phyloP scores from a whole-genome alignment of 495 filamentous ascomycete species.

The Glarea lozoyensis region DNA sequence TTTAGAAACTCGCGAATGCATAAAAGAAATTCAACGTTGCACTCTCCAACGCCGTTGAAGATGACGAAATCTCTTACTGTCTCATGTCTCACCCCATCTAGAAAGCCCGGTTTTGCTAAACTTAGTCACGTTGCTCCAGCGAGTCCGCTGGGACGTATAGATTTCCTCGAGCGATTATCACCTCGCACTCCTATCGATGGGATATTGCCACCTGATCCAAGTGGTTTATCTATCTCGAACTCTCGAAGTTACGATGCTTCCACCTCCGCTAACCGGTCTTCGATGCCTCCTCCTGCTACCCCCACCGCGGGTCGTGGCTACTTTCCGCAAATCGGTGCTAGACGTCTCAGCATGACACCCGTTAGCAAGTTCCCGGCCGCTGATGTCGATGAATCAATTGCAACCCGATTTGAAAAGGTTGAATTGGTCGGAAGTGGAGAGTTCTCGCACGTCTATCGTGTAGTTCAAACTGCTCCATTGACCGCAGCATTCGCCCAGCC shows the following conservation, averaged over 20 bases:
- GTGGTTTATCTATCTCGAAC: slow-evolving; percentile 58
- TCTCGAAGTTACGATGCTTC: slow-evolving; percentile 32
- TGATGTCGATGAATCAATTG: slow-evolving; percentile 63
- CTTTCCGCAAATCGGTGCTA: slow-evolving; percentile 32
- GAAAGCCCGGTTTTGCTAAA: slow-evolving; percentile 34
- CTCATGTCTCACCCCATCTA: slow-evolving; percentile 20
- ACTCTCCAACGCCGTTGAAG: slow-evolving; percentile 28
- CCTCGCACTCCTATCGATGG: slow-evolving; percentile 75
- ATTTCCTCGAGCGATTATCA: slow-evolving; percentile 42
- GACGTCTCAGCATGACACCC: slow-evolving; percentile 38
- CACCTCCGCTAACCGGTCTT: slow-evolving; percentile 29
- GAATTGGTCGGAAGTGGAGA: slow-evolving; percentile 77
- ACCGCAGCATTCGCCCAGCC: slow-evolving; percentile 30
- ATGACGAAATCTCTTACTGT: slow-evolving; percentile 23
- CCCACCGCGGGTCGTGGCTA: slow-evolving; percentile 63
- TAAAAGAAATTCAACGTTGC: slow-evolving; percentile 17
- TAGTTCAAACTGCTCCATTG: slow-evolving; percentile 29
- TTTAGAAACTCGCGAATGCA: slow-evolving; percentile 29
- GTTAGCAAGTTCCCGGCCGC: slow-evolving; percentile 44
- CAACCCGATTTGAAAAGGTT: slow-evolving; percentile 63
- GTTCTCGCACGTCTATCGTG: slow-evolving; percentile 86
- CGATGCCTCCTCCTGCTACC: slow-evolving; percentile 61
- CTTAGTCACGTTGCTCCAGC: slow-evolving; percentile 34
- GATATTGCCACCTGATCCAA: slow-evolving; percentile 71
- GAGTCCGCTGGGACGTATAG: slow-evolving; percentile 38